These are phyloP conservation scores for Prunella vulgaris DNA, from an alignment of 257 asterid genomes.

Conservation along the genomic window DNA sequence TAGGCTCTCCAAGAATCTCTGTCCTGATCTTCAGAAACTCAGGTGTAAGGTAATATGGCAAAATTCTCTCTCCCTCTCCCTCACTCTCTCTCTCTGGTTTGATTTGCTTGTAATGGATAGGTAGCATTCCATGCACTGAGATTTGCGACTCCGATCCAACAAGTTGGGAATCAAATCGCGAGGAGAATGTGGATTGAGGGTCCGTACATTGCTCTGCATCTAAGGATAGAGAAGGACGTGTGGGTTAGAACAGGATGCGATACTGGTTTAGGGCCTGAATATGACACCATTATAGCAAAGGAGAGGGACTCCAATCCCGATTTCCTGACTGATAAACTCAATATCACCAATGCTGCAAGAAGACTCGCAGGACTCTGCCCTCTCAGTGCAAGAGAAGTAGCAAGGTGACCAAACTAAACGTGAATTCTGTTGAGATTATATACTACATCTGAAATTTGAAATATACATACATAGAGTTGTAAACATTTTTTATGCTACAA, in stretches of 20 bases:
- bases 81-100: not conserved
- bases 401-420: constrained; percentile 28
- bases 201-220: constrained; percentile 50
- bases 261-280: constrained; percentile 43
- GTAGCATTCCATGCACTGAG: constrained; percentile 63
- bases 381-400: constrained; percentile 47
- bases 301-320: constrained; percentile 46
- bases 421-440: not conserved
- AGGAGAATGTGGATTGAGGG: constrained; percentile 71
- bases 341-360: constrained; percentile 36
- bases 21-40: constrained; percentile 63
- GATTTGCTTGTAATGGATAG: constrained; percentile 18
- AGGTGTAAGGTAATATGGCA: constrained; percentile 41
- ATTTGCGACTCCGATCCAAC: constrained; percentile 47
- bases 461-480: too few species aligned
- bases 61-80: not conserved
- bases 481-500: too few species aligned
- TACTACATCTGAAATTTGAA: not conserved
- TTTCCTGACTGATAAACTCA: constrained; percentile 46
- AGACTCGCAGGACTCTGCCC: constrained; percentile 63
- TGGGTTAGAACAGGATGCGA: constrained; percentile 58
- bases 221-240: constrained; percentile 63
- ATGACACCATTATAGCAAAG: constrained; percentile 31
- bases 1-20: constrained; percentile 62
- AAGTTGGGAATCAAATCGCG: constrained; percentile 49